Evolutionary conservation across 257 asterid species (phyloP), one percentile per base, ranked within the genome.

Genomic region (Fraxinus cuspidata): DNA sequence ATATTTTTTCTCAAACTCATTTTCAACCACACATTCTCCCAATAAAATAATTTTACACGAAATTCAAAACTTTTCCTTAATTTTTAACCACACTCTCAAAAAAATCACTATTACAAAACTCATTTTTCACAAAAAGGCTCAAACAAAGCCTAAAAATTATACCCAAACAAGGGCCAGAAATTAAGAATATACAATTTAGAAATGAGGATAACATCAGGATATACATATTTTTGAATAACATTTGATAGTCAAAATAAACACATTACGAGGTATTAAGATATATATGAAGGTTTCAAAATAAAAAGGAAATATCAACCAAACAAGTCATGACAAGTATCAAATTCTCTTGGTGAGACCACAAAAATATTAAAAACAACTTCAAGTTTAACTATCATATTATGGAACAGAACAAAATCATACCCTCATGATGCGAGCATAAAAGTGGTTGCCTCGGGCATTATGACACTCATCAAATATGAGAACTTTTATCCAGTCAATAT

Each of bases 381-480:
- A 28, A 70, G 53, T 29, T 21, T 51, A 49, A 32, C 65, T 11
- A 68, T 37, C 13, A 70, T 13, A 34, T 7, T 34, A 27, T 37
- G 42, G 34, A 15, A 47, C 21, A 53, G 65, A 67, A 21, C 77
- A 66, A 29, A 4, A 69, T 18, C 34, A 7, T 87, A 94, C 99
- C 94, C 6, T 91, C 97, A 94, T 92, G 53, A 94, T 92, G 87
- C 89, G 77, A 4, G 96, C 89, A 70, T 91, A 94, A 0, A 85
- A 83, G 68, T 88, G 87, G 27, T 81, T 90, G 82, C 96, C 92
- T 81, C 90, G 85, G 19, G 98, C 96, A 68, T 94, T 84, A 77
- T 94, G 97, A 77, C 96, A 94, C 86, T 94, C 99, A 77, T 94
- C 97, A 58, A 92, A 92, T 76, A 92, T 86, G 40, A 94, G 82